Conservation (phyloP, 1,284 basidiomycete species). For the Fomes fomentarius region DNA sequence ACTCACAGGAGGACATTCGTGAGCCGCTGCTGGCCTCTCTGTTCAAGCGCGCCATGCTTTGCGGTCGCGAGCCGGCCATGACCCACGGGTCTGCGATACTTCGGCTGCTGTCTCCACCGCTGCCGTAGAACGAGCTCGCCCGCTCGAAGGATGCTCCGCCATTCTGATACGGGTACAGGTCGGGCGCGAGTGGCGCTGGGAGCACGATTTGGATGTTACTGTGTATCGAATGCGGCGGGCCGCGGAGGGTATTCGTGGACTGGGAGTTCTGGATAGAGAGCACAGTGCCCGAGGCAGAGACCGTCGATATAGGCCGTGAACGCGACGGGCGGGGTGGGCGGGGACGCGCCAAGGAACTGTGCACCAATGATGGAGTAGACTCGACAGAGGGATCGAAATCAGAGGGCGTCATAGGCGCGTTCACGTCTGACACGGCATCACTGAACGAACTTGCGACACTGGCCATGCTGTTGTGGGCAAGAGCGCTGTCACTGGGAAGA, state of each 20-base stretch:
- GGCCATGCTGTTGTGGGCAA: slow-evolving; percentile 23
- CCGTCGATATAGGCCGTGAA: slow-evolving; percentile 38
- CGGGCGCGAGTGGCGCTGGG: slow-evolving; percentile 56
- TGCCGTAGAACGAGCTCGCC: slow-evolving; percentile 15
- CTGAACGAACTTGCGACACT: slow-evolving; percentile 25
- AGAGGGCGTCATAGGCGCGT: slow-evolving; percentile 17
- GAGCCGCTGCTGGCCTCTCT: slow-evolving; percentile 13
- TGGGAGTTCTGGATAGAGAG: slow-evolving; percentile 31
- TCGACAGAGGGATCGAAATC: slow-evolving; percentile 23
- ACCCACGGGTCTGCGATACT: slow-evolving; percentile 36
- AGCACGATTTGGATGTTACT: slow-evolving; percentile 62
- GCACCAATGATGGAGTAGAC: slow-evolving; percentile 18
- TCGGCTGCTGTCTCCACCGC: slow-evolving; percentile 17
- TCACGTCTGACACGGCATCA: slow-evolving; percentile 9
- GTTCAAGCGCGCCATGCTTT: slow-evolving; percentile 11
- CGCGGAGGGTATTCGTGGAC: slow-evolving; percentile 40
- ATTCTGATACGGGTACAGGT: slow-evolving; percentile 35
- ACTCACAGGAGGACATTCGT: slow-evolving; percentile 15
- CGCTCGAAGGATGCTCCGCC: slow-evolving; percentile 8
- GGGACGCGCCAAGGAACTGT: slow-evolving; percentile 13
- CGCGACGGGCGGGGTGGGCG: slow-evolving; percentile 23
- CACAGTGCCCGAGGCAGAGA: slow-evolving; percentile 41
- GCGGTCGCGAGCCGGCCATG: slow-evolving; percentile 20
- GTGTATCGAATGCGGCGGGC: slow-evolving; percentile 55
- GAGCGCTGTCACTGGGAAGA: slow-evolving; percentile 13